Base-by-base conservation (phyloP, 106 monocot species). In the Dioscorea dumetorum region DNA sequence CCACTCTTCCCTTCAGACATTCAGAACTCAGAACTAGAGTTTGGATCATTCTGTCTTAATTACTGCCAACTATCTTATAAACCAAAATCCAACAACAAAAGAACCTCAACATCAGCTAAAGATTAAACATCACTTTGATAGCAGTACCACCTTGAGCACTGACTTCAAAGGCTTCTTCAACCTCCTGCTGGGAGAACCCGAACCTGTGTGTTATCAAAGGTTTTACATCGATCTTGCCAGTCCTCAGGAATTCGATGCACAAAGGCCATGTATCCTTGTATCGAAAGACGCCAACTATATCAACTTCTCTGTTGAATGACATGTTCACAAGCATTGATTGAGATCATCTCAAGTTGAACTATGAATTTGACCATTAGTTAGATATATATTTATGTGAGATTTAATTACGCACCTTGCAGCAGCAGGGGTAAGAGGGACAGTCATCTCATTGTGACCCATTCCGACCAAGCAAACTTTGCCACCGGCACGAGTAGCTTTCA, bases 221-320 rank as follows among this genome's bases (percentile, higher is more conserved):
- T 74, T 97, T 97, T 75, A 97, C 89, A 33, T 97, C 89, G 12
- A 92, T 87, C 76, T 97, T 97, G 22, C 92, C 97, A 11, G 76
- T 67, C 9, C 77, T 71, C 58, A 97, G 66, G 60, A 97, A 89
- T 20, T 97, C 80, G 19, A 97, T 32, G 72, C 97, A 92, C 22
- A 92, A 65, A 3, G 97, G 97, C 97, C 97, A 97, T 13, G 97
- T 97, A 73, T 97, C 85, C 79, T 92, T 97, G 82, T 97, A 97
- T 49, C 92, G 86, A 61, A 90, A 92, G 21, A 92, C 61, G 12
- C 95, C 91, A 17, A 97, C 76, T 23, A 97, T 66, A 71, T 97
- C 95, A 20, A 97, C 91, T 73, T 97, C 95, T 56, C 91, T 91
- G 83, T 69, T 49, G 67, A 48, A 24, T 50, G 33, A 41, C 32